Percentiles rank a stretch among this genome's conserved stretches.
These are phyloP conservation scores for Cinnamomum chago DNA, from an alignment of 164 flowering plant species.

Conservation along the genomic window DNA sequence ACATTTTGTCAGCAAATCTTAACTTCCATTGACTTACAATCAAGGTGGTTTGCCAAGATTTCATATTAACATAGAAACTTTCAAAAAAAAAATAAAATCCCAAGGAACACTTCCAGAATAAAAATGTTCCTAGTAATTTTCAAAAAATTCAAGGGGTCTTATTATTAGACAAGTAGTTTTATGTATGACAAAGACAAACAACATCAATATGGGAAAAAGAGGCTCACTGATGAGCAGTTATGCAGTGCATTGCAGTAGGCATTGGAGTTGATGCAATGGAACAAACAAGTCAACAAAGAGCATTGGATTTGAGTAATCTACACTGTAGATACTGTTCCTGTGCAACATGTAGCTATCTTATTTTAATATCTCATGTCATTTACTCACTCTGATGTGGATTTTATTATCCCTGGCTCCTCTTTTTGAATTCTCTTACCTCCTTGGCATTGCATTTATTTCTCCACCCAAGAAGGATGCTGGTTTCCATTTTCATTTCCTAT, in stretches of 20 bases:
- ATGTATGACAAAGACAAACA: no score
- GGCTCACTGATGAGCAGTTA: no score
- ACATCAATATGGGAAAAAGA: no score
- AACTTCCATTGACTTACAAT: no score
- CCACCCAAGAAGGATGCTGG: constrained; percentile 2
- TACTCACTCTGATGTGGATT: constrained; percentile 18
- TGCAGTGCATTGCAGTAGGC: background rate
- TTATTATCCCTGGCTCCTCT: constrained; percentile 9
- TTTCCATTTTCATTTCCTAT: constrained; percentile 7
- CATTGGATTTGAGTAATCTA: constrained; percentile 2
- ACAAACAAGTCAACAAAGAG: constrained; percentile 5
- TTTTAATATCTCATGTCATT: background rate
- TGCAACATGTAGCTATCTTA: background rate
- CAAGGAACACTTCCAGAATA: no score
- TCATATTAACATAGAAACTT: no score
- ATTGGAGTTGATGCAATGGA: background rate
- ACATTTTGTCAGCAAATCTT: no score
- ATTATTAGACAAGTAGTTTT: no score
- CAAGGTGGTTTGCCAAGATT: no score
- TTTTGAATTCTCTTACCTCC: constrained; percentile 21
- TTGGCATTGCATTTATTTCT: constrained; percentile 37
- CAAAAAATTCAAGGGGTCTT: no score
- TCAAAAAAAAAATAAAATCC: no score
- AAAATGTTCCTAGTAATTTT: no score
- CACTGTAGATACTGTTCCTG: background rate